A percentile compares a stretch with the other conserved stretches of the same genome.
Conservation (phyloP, 1,284 basidiomycete species). For the Thecaphora thlaspeos region DNA sequence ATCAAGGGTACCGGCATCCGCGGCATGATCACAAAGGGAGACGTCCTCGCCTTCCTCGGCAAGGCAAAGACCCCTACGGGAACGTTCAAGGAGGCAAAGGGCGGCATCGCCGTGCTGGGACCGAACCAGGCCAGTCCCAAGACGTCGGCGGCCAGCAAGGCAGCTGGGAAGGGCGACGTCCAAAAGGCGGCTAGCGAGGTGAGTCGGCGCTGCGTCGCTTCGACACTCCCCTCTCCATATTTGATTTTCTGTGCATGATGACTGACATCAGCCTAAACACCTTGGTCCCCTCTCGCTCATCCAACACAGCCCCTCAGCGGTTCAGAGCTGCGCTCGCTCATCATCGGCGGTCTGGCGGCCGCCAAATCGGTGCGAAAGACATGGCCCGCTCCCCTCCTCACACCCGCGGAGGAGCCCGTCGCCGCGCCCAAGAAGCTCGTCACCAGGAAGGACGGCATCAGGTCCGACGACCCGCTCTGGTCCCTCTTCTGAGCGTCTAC, state of each 20-base stretch:
- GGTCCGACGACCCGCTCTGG: constrained; percentile 33
- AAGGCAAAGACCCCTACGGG: constrained; percentile 46
- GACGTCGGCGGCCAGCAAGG: constrained; percentile 6
- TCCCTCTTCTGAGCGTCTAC: constrained; percentile 19
- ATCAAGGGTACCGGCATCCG: constrained; percentile 59
- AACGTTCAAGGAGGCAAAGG: constrained; percentile 36
- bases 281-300: no score
- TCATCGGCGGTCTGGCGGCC: constrained; percentile 34
- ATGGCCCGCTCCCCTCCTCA: constrained; percentile 8
- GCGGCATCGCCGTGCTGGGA: constrained; percentile 42
- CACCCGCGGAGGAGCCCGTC: constrained; percentile 9
- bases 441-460: constrained; percentile 22
- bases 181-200: constrained; percentile 5
- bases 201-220: background rate
- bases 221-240: no score
- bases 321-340: constrained; percentile 33
- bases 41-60: constrained; percentile 59
- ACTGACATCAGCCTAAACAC: no score
- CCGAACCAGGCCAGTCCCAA: constrained; percentile 31
- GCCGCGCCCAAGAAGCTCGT: background rate
- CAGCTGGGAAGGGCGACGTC: background rate
- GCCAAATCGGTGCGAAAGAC: constrained; percentile 15
- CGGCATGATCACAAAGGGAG: constrained; percentile 60
- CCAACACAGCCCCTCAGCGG: constrained; percentile 33
- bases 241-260: no score